Percentiles rank a stretch among this genome's conserved stretches.
Conservation (phyloP, 192 early-diverging fungal genomes). For the Entomortierella beljakovae region DNA sequence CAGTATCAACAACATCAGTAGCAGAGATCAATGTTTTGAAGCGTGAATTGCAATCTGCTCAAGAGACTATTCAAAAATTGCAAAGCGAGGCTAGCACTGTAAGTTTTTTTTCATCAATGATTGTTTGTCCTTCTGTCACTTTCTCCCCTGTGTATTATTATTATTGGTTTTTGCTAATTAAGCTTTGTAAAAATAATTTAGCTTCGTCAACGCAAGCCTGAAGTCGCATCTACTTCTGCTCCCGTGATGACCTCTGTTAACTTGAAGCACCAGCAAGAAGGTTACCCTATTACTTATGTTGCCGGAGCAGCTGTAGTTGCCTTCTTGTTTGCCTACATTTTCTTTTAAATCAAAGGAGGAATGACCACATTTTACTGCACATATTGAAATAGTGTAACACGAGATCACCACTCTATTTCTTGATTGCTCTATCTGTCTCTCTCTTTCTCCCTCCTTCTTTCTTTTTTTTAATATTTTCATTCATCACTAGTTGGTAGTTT, state of each 20-base stretch:
- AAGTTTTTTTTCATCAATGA: constrained; percentile 23
- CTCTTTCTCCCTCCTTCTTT: too few relatives aligned
- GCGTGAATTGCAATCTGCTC: constrained; percentile 46
- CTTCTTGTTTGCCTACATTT: constrained; percentile 72
- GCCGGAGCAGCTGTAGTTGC: constrained; percentile 66
- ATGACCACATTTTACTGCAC: not conserved
- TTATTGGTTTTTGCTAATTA: not conserved
- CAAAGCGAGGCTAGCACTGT: constrained; percentile 44
- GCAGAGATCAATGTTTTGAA: constrained; percentile 13
- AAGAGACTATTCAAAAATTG: constrained; percentile 47
- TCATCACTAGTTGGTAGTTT: too few relatives aligned
- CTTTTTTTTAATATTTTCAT: too few relatives aligned
- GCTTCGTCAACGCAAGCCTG: constrained; percentile 47
- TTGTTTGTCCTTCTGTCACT: not conserved
- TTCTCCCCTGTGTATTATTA: not conserved
- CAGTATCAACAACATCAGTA: constrained; percentile 5
- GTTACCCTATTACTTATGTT: constrained; percentile 71
- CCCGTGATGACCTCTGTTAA: constrained; percentile 36
- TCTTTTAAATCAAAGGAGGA: constrained; percentile 60
- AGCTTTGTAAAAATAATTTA: constrained; percentile 11
- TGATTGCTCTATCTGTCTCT: too few relatives aligned
- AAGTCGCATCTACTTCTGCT: constrained; percentile 19
- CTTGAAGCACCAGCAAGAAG: constrained; percentile 61
- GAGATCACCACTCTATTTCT: too few relatives aligned
- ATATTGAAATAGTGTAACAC: too few relatives aligned